Percentiles rank a stretch among this genome's conserved stretches.
These are phyloP conservation scores for Xylaria sp. DNA, from an alignment of 2,329 filamentous ascomycete genomes.

Conservation along the genomic window DNA sequence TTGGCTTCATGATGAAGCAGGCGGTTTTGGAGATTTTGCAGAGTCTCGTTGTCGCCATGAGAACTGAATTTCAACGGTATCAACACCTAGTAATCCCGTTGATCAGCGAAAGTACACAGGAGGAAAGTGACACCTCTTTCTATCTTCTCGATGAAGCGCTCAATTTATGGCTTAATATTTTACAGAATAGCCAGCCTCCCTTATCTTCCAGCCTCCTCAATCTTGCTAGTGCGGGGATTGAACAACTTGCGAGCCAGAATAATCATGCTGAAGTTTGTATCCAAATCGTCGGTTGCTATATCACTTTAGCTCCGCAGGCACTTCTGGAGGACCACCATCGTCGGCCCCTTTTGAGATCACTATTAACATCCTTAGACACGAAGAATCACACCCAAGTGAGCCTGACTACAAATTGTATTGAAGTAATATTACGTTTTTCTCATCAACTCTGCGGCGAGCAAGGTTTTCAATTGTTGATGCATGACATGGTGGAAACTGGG, in stretches of 20 bases:
- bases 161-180: slow-evolving; percentile 85
- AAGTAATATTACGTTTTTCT: slow-evolving; percentile 72
- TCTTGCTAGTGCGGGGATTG: slow-evolving; percentile 71
- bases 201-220: slow-evolving; percentile 70
- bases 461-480: slow-evolving; percentile 71
- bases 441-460: slow-evolving; percentile 69
- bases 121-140: slow-evolving; percentile 77
- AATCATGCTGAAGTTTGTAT: slow-evolving; percentile 72
- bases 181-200: slow-evolving; percentile 73
- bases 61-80: slow-evolving; percentile 79
- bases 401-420: slow-evolving; percentile 69
- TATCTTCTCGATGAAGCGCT: slow-evolving; percentile 93
- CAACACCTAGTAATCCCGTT: slow-evolving; percentile 84
- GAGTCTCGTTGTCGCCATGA: slow-evolving; percentile 87
- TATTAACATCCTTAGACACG: slow-evolving; percentile 62
- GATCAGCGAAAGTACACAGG: slow-evolving; percentile 81
- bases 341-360: slow-evolving; percentile 60
- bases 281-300: slow-evolving; percentile 75
- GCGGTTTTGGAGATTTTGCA: slow-evolving; percentile 87
- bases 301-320: slow-evolving; percentile 75
- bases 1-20: slow-evolving; percentile 94
- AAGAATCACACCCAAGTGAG: slow-evolving; percentile 68
- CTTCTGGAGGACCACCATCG: slow-evolving; percentile 69
- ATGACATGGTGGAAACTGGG: slow-evolving; percentile 72
- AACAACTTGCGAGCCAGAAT: slow-evolving; percentile 73